phyloP scores from a whole-genome alignment of 805 yeast species.

The Candida coleopterorum region DNA sequence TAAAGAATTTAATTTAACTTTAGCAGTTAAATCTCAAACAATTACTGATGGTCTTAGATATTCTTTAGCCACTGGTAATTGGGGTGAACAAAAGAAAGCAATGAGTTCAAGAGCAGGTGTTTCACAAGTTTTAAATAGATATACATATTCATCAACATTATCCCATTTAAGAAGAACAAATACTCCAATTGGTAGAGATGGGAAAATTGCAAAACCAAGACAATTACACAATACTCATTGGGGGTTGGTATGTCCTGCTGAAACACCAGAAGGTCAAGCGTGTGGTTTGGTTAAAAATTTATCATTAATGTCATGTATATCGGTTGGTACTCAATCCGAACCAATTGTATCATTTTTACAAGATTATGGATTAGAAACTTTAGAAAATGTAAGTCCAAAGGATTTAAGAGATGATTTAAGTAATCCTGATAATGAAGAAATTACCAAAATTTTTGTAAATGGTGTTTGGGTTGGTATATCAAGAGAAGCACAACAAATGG shows the following conservation, averaged over 20 bases:
- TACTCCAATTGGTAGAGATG: conserved; percentile 99
- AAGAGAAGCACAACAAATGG: conserved; percentile 89
- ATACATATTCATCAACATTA: conserved; percentile 96
- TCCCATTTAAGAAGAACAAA: conserved; percentile 98
- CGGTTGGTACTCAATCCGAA: conserved; percentile 96
- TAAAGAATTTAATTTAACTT: conserved; percentile 90
- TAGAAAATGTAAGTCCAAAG: conserved; percentile 92
- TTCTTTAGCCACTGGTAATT: conserved; percentile 98
- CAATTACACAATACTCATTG: conserved; percentile 99
- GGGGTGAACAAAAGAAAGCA: conserved; percentile 99
- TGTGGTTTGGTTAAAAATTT: conserved; percentile 98
- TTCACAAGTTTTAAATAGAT: conserved; percentile 95
- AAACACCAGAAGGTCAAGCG: conserved; percentile 99
- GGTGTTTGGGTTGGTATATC: conserved; percentile 99
- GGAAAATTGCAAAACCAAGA: conserved; percentile 97
- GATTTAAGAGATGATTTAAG: conserved; percentile 27
- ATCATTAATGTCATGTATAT: conserved; percentile 94
- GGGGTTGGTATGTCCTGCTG: conserved; percentile 99
- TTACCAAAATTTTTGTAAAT: conserved; percentile 91
- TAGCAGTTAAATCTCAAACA: conserved; percentile 95
- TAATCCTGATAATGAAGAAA: conserved; percentile 82
- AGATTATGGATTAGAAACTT: conserved; percentile 99
- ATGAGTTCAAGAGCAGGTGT: conserved; percentile 99
- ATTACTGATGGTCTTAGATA: conserved; percentile 96
- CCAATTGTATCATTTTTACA: conserved; percentile 89